A percentile compares a stretch with the other conserved stretches of the same genome.
These are phyloP conservation scores for Akanthomyces muscarius DNA, from an alignment of 2,329 filamentous ascomycete species.

Conservation along the genomic window DNA sequence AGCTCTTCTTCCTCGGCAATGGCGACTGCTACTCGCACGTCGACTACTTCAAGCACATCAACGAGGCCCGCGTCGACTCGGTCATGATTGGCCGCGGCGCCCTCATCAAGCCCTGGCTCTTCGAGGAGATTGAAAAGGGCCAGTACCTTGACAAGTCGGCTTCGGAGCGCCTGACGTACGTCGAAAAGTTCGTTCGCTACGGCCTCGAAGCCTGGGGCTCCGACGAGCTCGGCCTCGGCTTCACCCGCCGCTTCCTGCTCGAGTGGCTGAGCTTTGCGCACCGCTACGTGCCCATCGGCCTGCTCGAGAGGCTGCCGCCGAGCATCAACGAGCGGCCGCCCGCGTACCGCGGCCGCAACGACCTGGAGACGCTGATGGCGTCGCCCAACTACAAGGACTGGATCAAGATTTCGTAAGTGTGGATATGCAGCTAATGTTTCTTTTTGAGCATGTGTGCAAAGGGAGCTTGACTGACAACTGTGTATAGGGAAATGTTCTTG, in stretches of 20 bases:
- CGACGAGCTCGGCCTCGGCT: constrained; percentile 89
- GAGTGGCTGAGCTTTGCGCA: constrained; percentile 95
- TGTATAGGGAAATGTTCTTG: constrained; percentile 87
- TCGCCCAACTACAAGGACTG: constrained; percentile 94
- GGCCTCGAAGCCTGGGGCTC: constrained; percentile 94
- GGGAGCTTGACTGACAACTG: constrained; percentile 16
- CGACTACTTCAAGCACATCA: constrained; percentile 77
- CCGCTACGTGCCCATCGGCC: constrained; percentile 84
- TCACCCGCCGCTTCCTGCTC: constrained; percentile 84
- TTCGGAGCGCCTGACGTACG: constrained; percentile 74
- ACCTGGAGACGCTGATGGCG: constrained; percentile 87
- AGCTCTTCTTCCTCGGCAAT: constrained; percentile 90
- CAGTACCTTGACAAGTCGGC: constrained; percentile 97
- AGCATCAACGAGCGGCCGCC: constrained; percentile 86
- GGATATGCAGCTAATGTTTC: neutral
- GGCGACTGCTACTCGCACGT: constrained; percentile 92
- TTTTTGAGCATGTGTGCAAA: neutral
- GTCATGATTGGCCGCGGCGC: constrained; percentile 97
- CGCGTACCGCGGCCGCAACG: constrained; percentile 76
- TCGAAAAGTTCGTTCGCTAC: constrained; percentile 87
- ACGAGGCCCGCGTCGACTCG: constrained; percentile 77
- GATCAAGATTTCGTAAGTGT: constrained; percentile 90
- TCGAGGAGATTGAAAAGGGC: constrained; percentile 87
- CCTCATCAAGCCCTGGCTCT: constrained; percentile 96
- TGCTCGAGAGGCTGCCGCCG: constrained; percentile 85